Evolutionary conservation across 495 filamentous ascomycete species (phyloP), one percentile per base, ranked within the genome.

Genomic region (Penicillium simplicissimum): DNA sequence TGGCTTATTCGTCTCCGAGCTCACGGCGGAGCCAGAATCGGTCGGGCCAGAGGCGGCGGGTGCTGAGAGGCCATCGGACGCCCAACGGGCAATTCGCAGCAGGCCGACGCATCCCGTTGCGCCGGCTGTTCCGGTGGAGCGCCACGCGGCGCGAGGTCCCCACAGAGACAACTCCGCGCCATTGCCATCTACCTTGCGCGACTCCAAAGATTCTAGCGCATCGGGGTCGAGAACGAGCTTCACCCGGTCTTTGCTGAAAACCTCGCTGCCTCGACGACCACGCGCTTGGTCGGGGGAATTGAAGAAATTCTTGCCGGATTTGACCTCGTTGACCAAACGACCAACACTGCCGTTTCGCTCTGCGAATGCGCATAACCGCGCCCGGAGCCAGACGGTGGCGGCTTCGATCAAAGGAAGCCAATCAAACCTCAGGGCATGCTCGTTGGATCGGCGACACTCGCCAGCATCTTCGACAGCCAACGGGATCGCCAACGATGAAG

Each of bases 271-370:
- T n/a, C 61, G 71, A 14, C 66, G 77, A 8, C 74, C 74, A 15
- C 77, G 77, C 1, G 74, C 76, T 5, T 78, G 74, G 74, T 79
- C 77, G 1, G 74, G 75, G 11, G 77, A 80, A 36, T 56, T 79
- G 38, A 80, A 74, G 61, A 79, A 68, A 59, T 76, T 79, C 52
- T 61, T 80, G n/a, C 77, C 77, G 2, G 75, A 78, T 43, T 71
- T 82, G 52, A 71, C 75, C 0, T 79, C 74, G 9, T 68, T 83
- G 65, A 66, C 73, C 8, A 79, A 76, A 49, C 77, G 80, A 13
- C 79, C 82, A 0, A 83, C 84, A 25, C 77, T 85, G 35, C 73
- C 77, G 21, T 75, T 70, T 59, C 76, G 67, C n/a, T 69, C 62
- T 51, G 59, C 60, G 4, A 74, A 74, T 55, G 60, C 67, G 5